Evolutionary conservation across 2,329 filamentous ascomycete species (phyloP).

Genomic region (Epichloe hybrida): DNA sequence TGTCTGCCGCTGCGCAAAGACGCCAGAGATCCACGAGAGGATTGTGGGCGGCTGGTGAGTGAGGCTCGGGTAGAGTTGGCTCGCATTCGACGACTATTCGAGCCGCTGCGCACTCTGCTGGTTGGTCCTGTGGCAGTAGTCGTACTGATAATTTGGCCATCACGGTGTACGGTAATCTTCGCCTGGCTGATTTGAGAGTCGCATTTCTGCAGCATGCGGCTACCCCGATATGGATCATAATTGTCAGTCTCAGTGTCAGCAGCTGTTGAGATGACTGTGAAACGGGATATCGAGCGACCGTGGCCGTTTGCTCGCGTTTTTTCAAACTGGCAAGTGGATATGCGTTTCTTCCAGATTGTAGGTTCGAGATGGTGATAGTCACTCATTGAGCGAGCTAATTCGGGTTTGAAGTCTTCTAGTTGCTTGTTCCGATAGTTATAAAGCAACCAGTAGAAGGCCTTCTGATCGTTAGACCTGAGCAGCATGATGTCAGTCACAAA

Average conservation of each 20-base stretch:
- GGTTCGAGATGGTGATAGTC: constrained; percentile 75
- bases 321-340: constrained; percentile 48
- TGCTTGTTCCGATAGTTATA: constrained; percentile 71
- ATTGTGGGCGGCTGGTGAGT: constrained; percentile 17
- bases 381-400: constrained; percentile 72
- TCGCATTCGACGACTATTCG: constrained; percentile 18
- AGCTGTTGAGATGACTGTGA: constrained; percentile 52
- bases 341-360: constrained; percentile 41
- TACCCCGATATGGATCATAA: constrained; percentile 76
- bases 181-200: constrained; percentile 44
- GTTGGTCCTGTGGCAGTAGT: constrained; percentile 14
- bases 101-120: constrained; percentile 23
- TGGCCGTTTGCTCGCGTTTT: constrained; percentile 31
- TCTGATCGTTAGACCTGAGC: constrained; percentile 71
- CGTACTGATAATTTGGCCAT: constrained; percentile 18
- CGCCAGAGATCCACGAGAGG: constrained; percentile 29
- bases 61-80: constrained; percentile 16
- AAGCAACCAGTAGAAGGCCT: constrained; percentile 81
- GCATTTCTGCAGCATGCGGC: constrained; percentile 30
- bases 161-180: constrained; percentile 55
- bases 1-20: constrained; percentile 36
- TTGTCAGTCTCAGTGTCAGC: constrained; percentile 43
- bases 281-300: constrained; percentile 42
- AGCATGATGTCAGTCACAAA: constrained; percentile 14
- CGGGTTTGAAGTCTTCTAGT: constrained; percentile 72